These are phyloP conservation scores for Sarcodon aspratus DNA, from an alignment of 768 basidiomycete genomes.

Conservation along the genomic window DNA sequence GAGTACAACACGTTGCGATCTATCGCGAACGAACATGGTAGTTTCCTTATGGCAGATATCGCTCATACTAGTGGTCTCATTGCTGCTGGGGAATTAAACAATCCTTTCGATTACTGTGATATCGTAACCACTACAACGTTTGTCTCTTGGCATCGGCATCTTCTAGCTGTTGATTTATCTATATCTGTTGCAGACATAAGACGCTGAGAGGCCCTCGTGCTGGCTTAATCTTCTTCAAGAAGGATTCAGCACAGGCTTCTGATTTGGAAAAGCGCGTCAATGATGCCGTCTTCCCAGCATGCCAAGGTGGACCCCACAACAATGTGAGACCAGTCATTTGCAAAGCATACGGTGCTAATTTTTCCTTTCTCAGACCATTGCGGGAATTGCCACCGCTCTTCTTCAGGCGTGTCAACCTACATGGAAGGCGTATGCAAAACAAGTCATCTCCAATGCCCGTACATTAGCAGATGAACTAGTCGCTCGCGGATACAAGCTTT, in stretches of 20 bases:
- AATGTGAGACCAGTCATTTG: conserved; percentile 44
- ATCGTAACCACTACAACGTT: conserved; percentile 96
- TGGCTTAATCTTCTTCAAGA: conserved; percentile 97
- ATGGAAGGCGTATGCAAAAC: conserved; percentile 87
- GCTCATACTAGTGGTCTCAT: conserved; percentile 95
- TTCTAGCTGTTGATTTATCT: neutral
- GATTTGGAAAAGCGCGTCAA: conserved; percentile 97
- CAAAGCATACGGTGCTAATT: neutral
- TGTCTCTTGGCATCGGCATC: conserved; percentile 14
- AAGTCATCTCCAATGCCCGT: conserved; percentile 83
- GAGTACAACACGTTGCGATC: conserved; percentile 79
- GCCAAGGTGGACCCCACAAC: conserved; percentile 99
- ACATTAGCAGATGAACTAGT: conserved; percentile 65
- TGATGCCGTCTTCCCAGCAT: conserved; percentile 98
- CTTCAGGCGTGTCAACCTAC: conserved; percentile 83
- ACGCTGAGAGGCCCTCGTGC: conserved; percentile 97
- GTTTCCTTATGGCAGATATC: conserved; percentile 93
- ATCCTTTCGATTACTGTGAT: conserved; percentile 93
- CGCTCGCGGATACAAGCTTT: conserved; percentile 85
- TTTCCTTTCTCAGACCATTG: conserved; percentile 59
- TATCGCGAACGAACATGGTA: conserved; percentile 78
- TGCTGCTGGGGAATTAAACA: conserved; percentile 82
- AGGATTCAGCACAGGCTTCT: conserved; percentile 65
- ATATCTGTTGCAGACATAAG: conserved; percentile 58
- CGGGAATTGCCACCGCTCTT: conserved; percentile 86